A percentile compares a stretch with the other conserved stretches of the same genome.
Evolutionary conservation across 257 asterid species (phyloP).

Genomic region (Capsicum rhomboideum): DNA sequence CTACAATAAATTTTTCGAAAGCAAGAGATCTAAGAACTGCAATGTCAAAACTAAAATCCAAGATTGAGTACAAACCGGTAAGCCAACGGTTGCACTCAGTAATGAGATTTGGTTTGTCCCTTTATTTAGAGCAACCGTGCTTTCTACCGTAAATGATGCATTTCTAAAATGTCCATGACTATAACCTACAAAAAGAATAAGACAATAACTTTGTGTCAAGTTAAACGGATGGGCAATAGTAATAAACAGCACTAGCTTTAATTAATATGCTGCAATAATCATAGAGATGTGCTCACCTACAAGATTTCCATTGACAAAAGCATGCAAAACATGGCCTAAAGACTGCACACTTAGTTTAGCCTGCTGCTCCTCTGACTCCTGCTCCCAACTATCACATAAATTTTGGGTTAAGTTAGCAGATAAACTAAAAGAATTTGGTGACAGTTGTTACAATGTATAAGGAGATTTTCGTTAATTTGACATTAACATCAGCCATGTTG

Average conservation of each 20-base stretch:
- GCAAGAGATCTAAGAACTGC: not conserved
- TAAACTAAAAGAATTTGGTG: not conserved
- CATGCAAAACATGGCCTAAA: slow-evolving; percentile 56
- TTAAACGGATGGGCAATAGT: no score
- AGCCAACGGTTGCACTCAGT: slow-evolving; percentile 68
- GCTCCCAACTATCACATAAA: slow-evolving; percentile 28
- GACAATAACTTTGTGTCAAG: not conserved
- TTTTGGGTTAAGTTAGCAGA: slow-evolving; percentile 7
- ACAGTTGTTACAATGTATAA: not conserved
- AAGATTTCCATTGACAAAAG: slow-evolving; percentile 50
- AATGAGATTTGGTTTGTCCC: slow-evolving; percentile 60
- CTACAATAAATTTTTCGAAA: not conserved
- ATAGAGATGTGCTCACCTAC: slow-evolving; percentile 32
- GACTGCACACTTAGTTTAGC: slow-evolving; percentile 39
- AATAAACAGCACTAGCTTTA: no score
- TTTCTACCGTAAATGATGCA: slow-evolving; percentile 30
- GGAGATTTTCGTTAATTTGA: no score
- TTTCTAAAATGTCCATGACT: slow-evolving; percentile 44
- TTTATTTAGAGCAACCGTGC: slow-evolving; percentile 12
- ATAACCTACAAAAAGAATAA: slow-evolving; percentile 28
- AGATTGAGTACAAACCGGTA: slow-evolving; percentile 41
- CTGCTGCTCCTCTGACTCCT: slow-evolving; percentile 17
- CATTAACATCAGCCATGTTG: no score
- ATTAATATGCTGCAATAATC: no score
- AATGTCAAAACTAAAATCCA: not conserved